These are phyloP conservation scores for Fagopyrum homotropicum DNA, from an alignment of 148 eudicot genomes.

Conservation along the genomic window DNA sequence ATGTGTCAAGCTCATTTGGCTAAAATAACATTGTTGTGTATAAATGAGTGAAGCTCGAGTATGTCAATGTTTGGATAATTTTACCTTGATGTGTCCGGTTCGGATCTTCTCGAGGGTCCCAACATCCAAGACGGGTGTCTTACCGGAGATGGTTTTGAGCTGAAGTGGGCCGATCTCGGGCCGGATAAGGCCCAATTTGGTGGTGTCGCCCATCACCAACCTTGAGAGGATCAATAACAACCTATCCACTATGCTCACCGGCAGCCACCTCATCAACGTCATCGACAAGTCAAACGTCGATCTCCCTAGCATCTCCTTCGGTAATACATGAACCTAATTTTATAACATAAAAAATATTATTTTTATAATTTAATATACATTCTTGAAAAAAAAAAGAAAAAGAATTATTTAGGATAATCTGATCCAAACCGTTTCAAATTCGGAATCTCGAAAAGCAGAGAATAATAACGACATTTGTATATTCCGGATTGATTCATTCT, in stretches of 20 bases:
- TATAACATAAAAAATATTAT: too few relatives aligned
- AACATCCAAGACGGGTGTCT: conserved; percentile 75
- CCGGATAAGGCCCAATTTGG: conserved; percentile 42
- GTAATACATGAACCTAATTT: conserved; percentile 58
- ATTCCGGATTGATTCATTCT: too few relatives aligned
- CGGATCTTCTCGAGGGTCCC: conserved; percentile 76
- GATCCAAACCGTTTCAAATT: too few relatives aligned
- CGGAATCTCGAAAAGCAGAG: too few relatives aligned
- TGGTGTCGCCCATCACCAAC: conserved; percentile 57
- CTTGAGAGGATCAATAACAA: conserved; percentile 43
- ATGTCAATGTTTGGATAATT: background rate
- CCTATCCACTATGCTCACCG: conserved; percentile 50
- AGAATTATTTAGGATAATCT: too few relatives aligned
- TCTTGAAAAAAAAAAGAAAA: too few relatives aligned
- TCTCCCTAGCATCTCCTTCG: conserved; percentile 72
- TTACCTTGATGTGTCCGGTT: conserved; percentile 71
- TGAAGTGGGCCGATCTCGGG: conserved; percentile 65
- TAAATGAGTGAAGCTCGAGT: background rate
- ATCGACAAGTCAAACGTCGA: conserved; percentile 81
- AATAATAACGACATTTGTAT: too few relatives aligned
- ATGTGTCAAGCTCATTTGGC: too few relatives aligned
- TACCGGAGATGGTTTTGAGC: conserved; percentile 56
- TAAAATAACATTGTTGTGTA: too few relatives aligned
- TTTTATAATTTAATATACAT: too few relatives aligned
- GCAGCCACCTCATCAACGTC: conserved; percentile 78